Conservation (phyloP, 2,329 filamentous ascomycete genomes). For the Calcarisporium arbuscula region DNA sequence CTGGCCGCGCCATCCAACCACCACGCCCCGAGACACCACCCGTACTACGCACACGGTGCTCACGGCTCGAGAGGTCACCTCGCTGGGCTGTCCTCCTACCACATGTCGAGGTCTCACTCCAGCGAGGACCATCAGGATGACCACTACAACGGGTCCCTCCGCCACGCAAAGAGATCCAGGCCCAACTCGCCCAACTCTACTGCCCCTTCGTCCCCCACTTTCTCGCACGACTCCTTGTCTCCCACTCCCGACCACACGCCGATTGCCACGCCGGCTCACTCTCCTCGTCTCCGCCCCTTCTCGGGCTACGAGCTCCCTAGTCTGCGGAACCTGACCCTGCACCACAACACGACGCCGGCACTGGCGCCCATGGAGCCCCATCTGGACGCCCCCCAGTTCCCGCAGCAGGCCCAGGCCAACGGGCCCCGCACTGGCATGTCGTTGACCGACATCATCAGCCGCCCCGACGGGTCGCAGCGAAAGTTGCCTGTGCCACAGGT, state of each 20-base stretch:
- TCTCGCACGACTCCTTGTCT: slow-evolving; percentile 91
- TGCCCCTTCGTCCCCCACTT: slow-evolving; percentile 90
- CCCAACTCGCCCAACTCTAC: slow-evolving; percentile 94
- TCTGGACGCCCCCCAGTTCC: slow-evolving; percentile 37
- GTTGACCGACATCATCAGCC: slow-evolving; percentile 88
- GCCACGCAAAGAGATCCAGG: slow-evolving; percentile 78
- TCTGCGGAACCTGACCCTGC: slow-evolving; percentile 59
- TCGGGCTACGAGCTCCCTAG: slow-evolving; percentile 76
- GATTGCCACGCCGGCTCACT: slow-evolving; percentile 93
- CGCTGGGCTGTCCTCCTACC: slow-evolving; percentile 77
- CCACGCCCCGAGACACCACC: slow-evolving; percentile 43
- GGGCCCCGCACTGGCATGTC: slow-evolving; percentile 59
- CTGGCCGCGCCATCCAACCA: slow-evolving; percentile 35
- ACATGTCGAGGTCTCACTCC: slow-evolving; percentile 86
- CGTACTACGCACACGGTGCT: slow-evolving; percentile 44
- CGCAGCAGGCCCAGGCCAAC: slow-evolving; percentile 46
- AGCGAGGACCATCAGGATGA: slow-evolving; percentile 73
- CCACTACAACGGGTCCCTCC: slow-evolving; percentile 61
- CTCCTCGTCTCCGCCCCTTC: slow-evolving; percentile 79
- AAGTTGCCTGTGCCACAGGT: slow-evolving; percentile 88
- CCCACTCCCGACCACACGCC: slow-evolving; percentile 98
- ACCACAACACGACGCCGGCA: slow-evolving; percentile 48
- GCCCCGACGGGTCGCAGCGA: slow-evolving; percentile 77
- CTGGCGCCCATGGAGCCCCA: slow-evolving; percentile 54
- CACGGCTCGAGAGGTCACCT: slow-evolving; percentile 55